Percentiles rank a stretch among this genome's conserved stretches.
Evolutionary conservation across 2,329 filamentous ascomycete species (phyloP).

Genomic region (Zymoseptoria ardabiliae): DNA sequence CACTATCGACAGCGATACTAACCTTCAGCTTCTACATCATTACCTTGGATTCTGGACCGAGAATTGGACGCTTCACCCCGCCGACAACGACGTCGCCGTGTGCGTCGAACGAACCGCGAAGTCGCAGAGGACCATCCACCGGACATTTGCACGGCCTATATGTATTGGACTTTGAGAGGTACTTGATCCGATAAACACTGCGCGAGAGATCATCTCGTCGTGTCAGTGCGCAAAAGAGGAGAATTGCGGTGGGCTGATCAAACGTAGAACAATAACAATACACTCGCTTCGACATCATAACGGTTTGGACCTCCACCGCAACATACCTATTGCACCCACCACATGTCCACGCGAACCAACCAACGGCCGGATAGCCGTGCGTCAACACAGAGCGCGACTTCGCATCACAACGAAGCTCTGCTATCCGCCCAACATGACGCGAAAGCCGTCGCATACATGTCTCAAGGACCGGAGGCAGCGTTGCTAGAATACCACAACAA

Average conservation of each 20-base stretch:
- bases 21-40: background rate
- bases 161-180: slow-evolving; percentile 1
- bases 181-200: background rate
- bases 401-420: slow-evolving; percentile 20
- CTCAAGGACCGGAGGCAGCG: slow-evolving; percentile 24
- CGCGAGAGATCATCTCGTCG: background rate
- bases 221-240: background rate
- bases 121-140: background rate
- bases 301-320: slow-evolving; percentile 8
- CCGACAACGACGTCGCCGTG: background rate
- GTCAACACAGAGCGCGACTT: slow-evolving; percentile 29
- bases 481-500: slow-evolving; percentile 26
- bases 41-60: background rate
- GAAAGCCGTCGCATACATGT: slow-evolving; percentile 15
- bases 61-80: background rate
- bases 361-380: slow-evolving; percentile 27
- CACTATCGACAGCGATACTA: background rate
- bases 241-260: background rate
- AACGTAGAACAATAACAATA: background rate
- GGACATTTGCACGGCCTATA: background rate
- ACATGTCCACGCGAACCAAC: slow-evolving; percentile 24
- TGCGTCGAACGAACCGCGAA: background rate
- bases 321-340: slow-evolving; percentile 14
- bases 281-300: background rate
- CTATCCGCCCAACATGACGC: slow-evolving; percentile 18